These are phyloP conservation scores for Volvox reticuliferus DNA, from an alignment of 139 green algal species.

Conservation along the genomic window DNA sequence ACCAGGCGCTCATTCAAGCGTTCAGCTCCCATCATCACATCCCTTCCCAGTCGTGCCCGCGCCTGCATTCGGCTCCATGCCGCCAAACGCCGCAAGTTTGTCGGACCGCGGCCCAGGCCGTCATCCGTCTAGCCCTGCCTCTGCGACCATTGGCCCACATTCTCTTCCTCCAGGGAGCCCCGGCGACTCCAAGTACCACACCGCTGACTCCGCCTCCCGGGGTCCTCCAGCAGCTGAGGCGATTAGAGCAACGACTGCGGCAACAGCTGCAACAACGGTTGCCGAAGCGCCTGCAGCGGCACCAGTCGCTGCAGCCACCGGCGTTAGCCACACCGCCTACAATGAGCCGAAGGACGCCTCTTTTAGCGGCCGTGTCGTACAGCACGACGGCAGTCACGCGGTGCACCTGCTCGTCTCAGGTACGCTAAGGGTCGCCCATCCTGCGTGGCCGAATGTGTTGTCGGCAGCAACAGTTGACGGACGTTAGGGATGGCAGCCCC, in stretches of 20 bases:
- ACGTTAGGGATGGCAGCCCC: no score
- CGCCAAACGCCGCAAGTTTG: not conserved
- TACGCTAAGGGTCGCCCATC: not conserved
- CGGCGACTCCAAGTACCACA: not conserved
- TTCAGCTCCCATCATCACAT: not conserved
- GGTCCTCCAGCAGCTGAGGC: not conserved
- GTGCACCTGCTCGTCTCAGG: conserved; percentile 42
- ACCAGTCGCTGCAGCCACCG: not conserved
- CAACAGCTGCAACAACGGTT: not conserved
- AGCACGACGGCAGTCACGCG: conserved; percentile 32
- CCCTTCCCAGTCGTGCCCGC: not conserved
- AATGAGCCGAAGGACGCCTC: conserved; percentile 18
- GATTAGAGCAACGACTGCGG: not conserved
- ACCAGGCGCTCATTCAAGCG: not conserved
- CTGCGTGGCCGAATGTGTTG: no score
- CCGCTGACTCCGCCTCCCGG: not conserved
- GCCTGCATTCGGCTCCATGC: not conserved
- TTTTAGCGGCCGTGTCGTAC: conserved; percentile 35
- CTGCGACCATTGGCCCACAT: not conserved
- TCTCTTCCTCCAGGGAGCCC: not conserved
- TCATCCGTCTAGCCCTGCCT: not conserved
- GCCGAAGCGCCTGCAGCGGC: not conserved
- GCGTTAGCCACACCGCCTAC: not conserved
- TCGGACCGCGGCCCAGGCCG: not conserved
- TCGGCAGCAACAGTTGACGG: no score